Evolutionary conservation across 345 rosid species (phyloP).

Genomic region (Abelmoschus esculentus): DNA sequence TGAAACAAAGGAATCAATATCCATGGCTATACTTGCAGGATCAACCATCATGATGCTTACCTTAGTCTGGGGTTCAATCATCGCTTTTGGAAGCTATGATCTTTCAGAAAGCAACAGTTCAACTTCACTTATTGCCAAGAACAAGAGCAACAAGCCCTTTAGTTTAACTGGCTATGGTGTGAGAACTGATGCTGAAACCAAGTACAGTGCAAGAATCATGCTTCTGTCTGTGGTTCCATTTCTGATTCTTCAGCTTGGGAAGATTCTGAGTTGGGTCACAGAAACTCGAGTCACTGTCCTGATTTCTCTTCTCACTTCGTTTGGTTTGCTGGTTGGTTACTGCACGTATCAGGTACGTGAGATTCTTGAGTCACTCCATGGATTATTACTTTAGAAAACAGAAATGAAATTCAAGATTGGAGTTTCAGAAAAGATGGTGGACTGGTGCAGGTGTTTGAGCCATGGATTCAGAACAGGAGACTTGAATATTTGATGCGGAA

Average conservation of each 20-base stretch:
- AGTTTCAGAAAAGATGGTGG: not conserved
- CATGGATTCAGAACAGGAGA: constrained; percentile 41
- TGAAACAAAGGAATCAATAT: constrained; percentile 26
- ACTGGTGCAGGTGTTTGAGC: constrained; percentile 32
- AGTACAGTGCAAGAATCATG: constrained; percentile 26
- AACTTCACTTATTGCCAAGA: constrained; percentile 7
- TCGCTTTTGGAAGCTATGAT: constrained; percentile 36
- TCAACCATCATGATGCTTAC: constrained; percentile 38
- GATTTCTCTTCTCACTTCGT: constrained; percentile 22
- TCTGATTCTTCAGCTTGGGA: constrained; percentile 33
- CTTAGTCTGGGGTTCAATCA: constrained; percentile 35
- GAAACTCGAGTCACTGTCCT: constrained; percentile 23
- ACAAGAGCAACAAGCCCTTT: constrained; percentile 7
- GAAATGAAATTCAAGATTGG: not conserved
- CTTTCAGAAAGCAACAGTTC: constrained; percentile 13
- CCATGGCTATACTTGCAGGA: constrained; percentile 43
- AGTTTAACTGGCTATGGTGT: constrained; percentile 39
- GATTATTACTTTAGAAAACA: no score
- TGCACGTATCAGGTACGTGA: constrained; percentile 33
- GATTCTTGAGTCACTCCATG: no score
- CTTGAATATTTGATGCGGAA: constrained; percentile 25
- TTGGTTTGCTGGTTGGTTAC: constrained; percentile 24
- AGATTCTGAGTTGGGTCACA: constrained; percentile 20
- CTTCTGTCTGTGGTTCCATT: constrained; percentile 35
- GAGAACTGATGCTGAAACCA: constrained; percentile 30